phyloP scores from a whole-genome alignment of 2,329 filamentous ascomycete species.

The Fusarium nygamai region DNA sequence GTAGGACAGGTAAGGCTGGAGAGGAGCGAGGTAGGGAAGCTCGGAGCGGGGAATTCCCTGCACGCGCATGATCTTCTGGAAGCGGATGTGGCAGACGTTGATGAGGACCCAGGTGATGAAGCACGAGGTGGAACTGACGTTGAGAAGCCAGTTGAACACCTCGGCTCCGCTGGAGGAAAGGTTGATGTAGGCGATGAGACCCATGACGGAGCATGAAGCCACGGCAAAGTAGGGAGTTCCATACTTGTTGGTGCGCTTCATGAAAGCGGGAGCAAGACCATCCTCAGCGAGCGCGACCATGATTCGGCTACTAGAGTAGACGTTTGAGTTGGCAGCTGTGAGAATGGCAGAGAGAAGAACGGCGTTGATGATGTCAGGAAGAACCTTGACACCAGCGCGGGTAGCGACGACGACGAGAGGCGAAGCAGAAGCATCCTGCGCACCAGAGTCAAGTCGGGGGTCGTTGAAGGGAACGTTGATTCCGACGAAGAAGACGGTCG shows the following conservation, averaged over 20 bases:
- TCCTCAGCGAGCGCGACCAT: constrained; percentile 73
- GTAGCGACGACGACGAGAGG: constrained; percentile 70
- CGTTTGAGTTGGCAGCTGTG: constrained; percentile 80
- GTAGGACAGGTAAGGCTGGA: constrained; percentile 72
- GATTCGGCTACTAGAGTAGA: constrained; percentile 77
- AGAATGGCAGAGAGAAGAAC: constrained; percentile 81
- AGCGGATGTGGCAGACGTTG: constrained; percentile 70
- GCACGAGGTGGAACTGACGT: constrained; percentile 74
- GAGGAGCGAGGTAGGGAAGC: constrained; percentile 69
- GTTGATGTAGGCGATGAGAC: constrained; percentile 75
- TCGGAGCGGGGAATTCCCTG: constrained; percentile 66
- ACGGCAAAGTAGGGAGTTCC: constrained; percentile 73
- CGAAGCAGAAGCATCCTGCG: constrained; percentile 69
- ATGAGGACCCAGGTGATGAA: constrained; percentile 78
- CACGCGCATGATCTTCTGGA: constrained; percentile 67
- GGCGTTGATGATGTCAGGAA: constrained; percentile 79
- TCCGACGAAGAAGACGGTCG: constrained; percentile 75
- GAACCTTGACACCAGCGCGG: constrained; percentile 69
- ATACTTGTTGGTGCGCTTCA: constrained; percentile 67
- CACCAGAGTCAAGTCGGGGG: constrained; percentile 59
- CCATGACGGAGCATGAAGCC: constrained; percentile 62
- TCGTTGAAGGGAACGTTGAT: constrained; percentile 74
- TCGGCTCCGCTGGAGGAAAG: constrained; percentile 64
- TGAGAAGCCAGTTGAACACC: constrained; percentile 79
- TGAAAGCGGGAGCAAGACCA: constrained; percentile 68